A percentile compares a stretch with the other conserved stretches of the same genome.
Conservation (phyloP, 345 rosid species). For the Fremontodendron californicum region DNA sequence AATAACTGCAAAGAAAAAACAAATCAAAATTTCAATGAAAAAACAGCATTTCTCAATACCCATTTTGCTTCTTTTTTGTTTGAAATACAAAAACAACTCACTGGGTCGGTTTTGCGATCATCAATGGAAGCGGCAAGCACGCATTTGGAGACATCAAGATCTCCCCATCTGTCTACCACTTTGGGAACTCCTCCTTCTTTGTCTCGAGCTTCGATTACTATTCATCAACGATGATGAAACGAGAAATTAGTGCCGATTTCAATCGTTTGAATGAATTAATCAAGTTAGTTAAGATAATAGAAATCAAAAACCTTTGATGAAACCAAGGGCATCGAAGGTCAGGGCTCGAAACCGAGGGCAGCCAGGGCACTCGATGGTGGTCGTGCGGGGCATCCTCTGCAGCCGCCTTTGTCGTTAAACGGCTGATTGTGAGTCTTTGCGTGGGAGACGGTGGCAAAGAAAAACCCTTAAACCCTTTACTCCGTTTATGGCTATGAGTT, state of each 20-base stretch:
- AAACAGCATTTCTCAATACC: not conserved
- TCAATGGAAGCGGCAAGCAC: slow-evolving; percentile 73
- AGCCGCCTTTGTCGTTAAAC: not conserved
- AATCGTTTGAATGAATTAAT: not conserved
- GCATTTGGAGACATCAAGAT: slow-evolving; percentile 55
- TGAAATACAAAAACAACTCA: slow-evolving; percentile 14
- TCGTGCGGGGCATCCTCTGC: slow-evolving; percentile 71
- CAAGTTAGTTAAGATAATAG: not conserved
- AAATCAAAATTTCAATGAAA: not conserved
- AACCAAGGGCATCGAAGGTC: slow-evolving; percentile 77
- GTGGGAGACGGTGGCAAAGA: not conserved
- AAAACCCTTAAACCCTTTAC: not conserved
- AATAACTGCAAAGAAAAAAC: slow-evolving; percentile 62
- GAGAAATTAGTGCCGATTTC: not conserved
- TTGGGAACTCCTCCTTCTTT: slow-evolving; percentile 48
- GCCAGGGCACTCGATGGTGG: slow-evolving; percentile 56
- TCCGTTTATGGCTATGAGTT: not conserved
- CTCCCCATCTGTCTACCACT: slow-evolving; percentile 90
- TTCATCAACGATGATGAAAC: not conserved
- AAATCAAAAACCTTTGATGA: slow-evolving; percentile 60
- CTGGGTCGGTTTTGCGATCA: slow-evolving; percentile 51
- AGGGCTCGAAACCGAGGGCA: slow-evolving; percentile 82
- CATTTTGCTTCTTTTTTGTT: not conserved
- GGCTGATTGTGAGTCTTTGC: slow-evolving; percentile 6
- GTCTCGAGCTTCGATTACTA: slow-evolving; percentile 71